Evolutionary conservation across 1,284 basidiomycete species (phyloP).

Genomic region (Xerocomus nothofagi): DNA sequence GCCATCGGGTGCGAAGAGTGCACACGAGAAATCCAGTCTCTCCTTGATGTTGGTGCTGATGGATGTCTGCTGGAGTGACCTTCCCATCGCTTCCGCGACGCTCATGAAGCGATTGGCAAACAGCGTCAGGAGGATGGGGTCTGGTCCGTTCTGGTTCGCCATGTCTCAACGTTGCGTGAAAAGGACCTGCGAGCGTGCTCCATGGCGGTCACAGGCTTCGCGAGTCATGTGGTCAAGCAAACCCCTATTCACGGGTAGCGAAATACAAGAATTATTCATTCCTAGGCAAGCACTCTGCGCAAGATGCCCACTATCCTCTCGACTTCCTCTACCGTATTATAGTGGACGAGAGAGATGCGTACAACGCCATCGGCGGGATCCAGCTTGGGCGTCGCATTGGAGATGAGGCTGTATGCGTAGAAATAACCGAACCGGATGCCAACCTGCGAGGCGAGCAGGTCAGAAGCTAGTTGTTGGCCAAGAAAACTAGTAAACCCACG

Average conservation of each 20-base stretch:
- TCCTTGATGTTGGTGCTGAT: conserved; percentile 93
- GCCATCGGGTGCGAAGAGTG: conserved; percentile 87
- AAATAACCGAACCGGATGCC: conserved; percentile 80
- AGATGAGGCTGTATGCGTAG: conserved; percentile 70
- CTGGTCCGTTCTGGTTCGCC: conserved; percentile 44
- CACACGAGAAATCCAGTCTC: conserved; percentile 86
- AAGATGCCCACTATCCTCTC: conserved; percentile 54
- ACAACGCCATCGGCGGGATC: conserved; percentile 68
- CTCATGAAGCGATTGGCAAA: conserved; percentile 94
- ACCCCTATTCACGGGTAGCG: background rate
- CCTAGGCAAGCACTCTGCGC: conserved; percentile 42
- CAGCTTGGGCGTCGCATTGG: conserved; percentile 51
- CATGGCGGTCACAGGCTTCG: background rate
- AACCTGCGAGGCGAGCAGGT: conserved; percentile 43
- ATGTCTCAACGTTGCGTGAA: conserved; percentile 6
- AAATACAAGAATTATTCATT: background rate
- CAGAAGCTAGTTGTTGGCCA: background rate
- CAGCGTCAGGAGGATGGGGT: conserved; percentile 86
- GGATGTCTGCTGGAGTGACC: conserved; percentile 85
- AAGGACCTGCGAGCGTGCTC: too few species aligned
- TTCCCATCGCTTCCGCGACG: conserved; percentile 91
- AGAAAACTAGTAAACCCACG: conserved; percentile 46
- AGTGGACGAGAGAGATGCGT: conserved; percentile 78
- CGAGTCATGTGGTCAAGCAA: conserved; percentile 10
- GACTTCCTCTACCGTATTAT: conserved; percentile 75